phyloP scores from a whole-genome alignment of 2,329 filamentous ascomycete species.

The Fusarium veterinarium region DNA sequence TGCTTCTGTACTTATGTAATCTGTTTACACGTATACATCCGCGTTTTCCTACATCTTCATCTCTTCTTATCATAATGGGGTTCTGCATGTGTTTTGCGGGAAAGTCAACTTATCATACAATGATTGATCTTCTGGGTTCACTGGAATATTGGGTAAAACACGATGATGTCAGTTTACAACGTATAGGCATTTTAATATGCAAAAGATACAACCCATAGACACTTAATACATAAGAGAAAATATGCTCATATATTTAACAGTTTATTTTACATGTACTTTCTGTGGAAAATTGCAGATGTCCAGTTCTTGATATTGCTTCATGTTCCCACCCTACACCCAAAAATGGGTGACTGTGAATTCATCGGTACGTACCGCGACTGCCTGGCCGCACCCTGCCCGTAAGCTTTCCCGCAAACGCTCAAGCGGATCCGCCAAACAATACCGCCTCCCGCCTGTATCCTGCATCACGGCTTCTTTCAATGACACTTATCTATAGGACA shows the following conservation, averaged over 20 bases:
- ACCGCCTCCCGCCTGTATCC: background rate
- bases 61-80: background rate
- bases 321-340: conserved; percentile 19
- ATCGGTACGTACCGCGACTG: background rate
- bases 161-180: background rate
- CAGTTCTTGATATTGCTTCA: background rate
- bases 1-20: accelerated
- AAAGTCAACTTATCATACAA: background rate
- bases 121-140: accelerated
- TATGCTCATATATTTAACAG: accelerated
- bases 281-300: background rate
- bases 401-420: background rate
- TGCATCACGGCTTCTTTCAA: conserved; percentile 8
- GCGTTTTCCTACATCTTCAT: background rate
- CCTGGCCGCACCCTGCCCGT: background rate
- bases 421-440: conserved; percentile 2
- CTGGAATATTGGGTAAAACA: background rate
- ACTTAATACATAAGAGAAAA: background rate
- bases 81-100: background rate
- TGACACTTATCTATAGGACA: conserved; percentile 27
- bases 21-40: background rate
- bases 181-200: background rate
- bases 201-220: background rate
- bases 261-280: background rate
- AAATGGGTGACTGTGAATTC: background rate